A percentile compares a stretch with the other conserved stretches of the same genome.
These are phyloP conservation scores for Paramyrothecium roridum DNA, from an alignment of 2,329 filamentous ascomycete species.

Conservation along the genomic window DNA sequence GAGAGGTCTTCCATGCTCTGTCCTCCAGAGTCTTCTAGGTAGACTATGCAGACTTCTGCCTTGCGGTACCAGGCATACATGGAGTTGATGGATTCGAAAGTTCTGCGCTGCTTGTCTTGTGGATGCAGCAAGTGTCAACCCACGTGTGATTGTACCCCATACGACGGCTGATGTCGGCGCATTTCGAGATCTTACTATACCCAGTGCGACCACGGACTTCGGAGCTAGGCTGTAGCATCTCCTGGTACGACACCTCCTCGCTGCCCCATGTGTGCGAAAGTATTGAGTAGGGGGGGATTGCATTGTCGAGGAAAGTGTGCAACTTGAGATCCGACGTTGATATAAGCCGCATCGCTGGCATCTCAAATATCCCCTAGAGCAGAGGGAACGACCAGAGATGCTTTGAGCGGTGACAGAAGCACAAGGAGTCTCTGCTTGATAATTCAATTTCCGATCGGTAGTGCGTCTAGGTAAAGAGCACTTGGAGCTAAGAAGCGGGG, in stretches of 20 bases:
- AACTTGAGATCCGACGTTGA: no score
- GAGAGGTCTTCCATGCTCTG: neutral
- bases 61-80: constrained; percentile 12
- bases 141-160: constrained; percentile 5
- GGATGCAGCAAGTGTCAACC: constrained; percentile 15
- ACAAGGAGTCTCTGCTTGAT: no score
- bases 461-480: no score
- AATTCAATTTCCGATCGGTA: no score
- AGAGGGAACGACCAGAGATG: no score
- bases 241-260: neutral
- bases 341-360: no score
- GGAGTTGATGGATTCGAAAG: constrained; percentile 10
- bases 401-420: no score
- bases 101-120: constrained; percentile 10
- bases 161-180: neutral
- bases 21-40: neutral
- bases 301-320: no score
- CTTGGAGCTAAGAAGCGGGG: no score
- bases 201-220: neutral
- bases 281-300: neutral
- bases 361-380: no score
- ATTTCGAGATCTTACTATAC: neutral
- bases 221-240: neutral
- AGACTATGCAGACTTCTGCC: neutral
- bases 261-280: neutral